Evolutionary conservation across 225 moss, liverwort and hornwort species (phyloP), one percentile per base, ranked within the genome.

Genomic region (Neckera pumila): DNA sequence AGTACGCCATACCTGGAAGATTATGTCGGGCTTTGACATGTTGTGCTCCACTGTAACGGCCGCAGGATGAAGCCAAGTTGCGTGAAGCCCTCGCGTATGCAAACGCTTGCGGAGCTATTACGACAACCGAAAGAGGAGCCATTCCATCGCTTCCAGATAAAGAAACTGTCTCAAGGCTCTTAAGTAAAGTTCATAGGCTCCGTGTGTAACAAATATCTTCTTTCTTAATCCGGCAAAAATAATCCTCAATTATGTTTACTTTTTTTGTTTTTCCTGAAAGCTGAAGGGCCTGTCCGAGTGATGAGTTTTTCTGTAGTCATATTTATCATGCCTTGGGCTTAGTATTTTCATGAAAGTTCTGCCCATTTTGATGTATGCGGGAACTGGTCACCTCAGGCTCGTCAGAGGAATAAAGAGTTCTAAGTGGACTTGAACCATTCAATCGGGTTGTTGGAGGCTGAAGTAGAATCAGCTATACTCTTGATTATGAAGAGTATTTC

Each of bases 91-190:
- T 94, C 78, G 45, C 74, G 26, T 94, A 85, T 89, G 94, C 94
- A 60, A 94, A 94, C 81, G 92, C 93, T 82, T 94, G 94, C 65
- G 94, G 94, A 86, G 94, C 94, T 51, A 94, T 94, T 80, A 94
- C 94, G 63, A 94, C 94, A 49, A 94, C 94, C 28, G 94, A 92
- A 78, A 88, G 94, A 90, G 94, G 94, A 90, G 94, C 94, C 82
- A 94, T 94, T 89, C 94, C 94, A 40, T 87, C 94, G 22, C 93
- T 94, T 89, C 94, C 94, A 80, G 93, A 94, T 85, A 92, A 88
- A 89, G 93, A 93, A 79, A 93, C 92, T 23, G 92, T 94, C 58
- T 84, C 89, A 79, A 76, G 87, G 80, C 92, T 94, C 85, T 85
- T 94, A 89, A 92, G 94, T 94, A 94, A 92, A 91, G 42, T 45